Base-by-base conservation (phyloP, 768 basidiomycete genomes). In the Lenzites betulinus region DNA sequence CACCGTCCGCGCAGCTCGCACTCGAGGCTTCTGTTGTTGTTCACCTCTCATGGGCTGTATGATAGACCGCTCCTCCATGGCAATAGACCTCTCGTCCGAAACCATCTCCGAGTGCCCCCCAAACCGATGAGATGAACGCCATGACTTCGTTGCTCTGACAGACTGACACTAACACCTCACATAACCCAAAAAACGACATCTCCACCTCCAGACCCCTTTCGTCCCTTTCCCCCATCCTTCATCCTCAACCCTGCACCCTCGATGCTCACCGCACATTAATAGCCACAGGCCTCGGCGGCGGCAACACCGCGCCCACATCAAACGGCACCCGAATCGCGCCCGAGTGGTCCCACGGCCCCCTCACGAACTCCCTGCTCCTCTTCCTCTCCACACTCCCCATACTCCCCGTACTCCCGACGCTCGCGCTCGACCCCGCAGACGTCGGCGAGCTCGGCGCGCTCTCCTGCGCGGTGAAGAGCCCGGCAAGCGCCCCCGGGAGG, bases 341-440 rank as follows among this genome's bases (percentile, higher is more conserved):
- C 51, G 67, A 66, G 46, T 69, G 67, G 55, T 71, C 69, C 70
- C 70, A 71, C 26, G 70, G 70, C 9, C 70, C 70, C 5, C 63
- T 20, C 53, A 64, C 44, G 20, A 56, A 41, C 59, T 57, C 58
- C 58, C 33, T 66, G 47, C 59, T 59, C 59, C 20, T 59, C 59
- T 38, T 51, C 53, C 50, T 35, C n/a, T 53, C 51, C 53, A 20
- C n/a, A 33, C 22, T 49, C 1, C 16, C 7, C 52, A 30, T 4
- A 25, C 20, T 15, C 16, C 48, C 12, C 47, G 35, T 7, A 30
- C 60, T 54, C 38, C 20, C 12, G 9, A 16, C 48, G 54, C 41
- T 22, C 35, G 35, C 48, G 26, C 48, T 55, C 38, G 57, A 62
- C 22, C 53, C 33, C 22, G 66, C 59, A 4, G 67, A 66, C 51